Evolutionary conservation across 768 basidiomycete genomes (phyloP).

Genomic region (Leccinellum luteum): DNA sequence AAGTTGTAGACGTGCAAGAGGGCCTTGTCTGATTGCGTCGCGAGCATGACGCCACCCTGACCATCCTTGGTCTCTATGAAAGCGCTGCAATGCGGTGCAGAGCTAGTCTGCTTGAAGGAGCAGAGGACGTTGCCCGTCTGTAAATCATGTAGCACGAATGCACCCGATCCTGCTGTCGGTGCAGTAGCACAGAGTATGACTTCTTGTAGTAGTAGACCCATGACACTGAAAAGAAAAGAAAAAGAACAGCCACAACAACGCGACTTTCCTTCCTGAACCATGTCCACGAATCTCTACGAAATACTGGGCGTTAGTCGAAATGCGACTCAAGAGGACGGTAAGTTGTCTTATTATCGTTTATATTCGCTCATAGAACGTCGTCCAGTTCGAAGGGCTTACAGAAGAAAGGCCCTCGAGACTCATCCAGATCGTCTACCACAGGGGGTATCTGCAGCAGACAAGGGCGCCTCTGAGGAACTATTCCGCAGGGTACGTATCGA

Average conservation of each 20-base stretch:
- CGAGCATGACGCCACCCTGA: constrained; percentile 80
- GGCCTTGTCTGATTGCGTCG: constrained; percentile 85
- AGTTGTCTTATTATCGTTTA: constrained; percentile 21
- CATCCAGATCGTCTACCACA: constrained; percentile 72
- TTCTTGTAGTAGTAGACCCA: constrained; percentile 60
- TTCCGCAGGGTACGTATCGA: constrained; percentile 38
- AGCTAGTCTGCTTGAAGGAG: constrained; percentile 86
- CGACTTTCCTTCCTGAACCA: constrained; percentile 19
- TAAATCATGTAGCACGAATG: constrained; percentile 78
- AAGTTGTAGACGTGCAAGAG: constrained; percentile 89
- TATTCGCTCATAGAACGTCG: constrained; percentile 2
- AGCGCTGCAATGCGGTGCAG: constrained; percentile 62
- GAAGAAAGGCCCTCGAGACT: constrained; percentile 64
- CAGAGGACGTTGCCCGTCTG: constrained; percentile 70
- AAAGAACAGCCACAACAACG: constrained; percentile 17
- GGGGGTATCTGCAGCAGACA: constrained; percentile 56
- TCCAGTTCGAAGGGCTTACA: constrained; percentile 78
- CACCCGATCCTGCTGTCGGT: constrained; percentile 50
- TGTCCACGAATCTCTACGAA: constrained; percentile 66
- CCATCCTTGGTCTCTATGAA: constrained; percentile 65
- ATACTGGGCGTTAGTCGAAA: constrained; percentile 50
- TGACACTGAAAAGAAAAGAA: neutral
- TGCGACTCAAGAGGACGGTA: constrained; percentile 65
- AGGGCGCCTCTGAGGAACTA: constrained; percentile 56
- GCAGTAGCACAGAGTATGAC: constrained; percentile 62